A percentile compares a stretch with the other conserved stretches of the same genome.
phyloP scores from a whole-genome alignment of 2,329 filamentous ascomycete species.

The Akanthomyces lecanii region DNA sequence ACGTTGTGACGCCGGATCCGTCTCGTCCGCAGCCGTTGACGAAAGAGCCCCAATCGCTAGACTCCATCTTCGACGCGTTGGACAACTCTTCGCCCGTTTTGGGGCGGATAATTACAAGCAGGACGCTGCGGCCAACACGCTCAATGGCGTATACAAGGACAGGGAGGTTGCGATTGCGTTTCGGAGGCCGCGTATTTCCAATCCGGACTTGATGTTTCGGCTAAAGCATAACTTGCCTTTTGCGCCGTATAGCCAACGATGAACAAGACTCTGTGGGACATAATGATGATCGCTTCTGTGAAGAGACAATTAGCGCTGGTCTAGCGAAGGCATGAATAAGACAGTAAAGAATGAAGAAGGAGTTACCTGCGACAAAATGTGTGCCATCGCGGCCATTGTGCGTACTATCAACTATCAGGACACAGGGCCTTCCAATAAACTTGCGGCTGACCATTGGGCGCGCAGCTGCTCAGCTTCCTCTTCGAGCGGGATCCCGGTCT shows the following conservation, averaged over 20 bases:
- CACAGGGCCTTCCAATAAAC: not conserved
- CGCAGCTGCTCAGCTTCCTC: slow-evolving; percentile 17
- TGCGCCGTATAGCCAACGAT: slow-evolving; percentile 33
- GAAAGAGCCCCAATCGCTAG: slow-evolving; percentile 18
- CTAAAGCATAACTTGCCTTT: slow-evolving; percentile 34
- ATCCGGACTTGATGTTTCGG: slow-evolving; percentile 36
- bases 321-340: not conserved
- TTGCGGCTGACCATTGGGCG: slow-evolving; percentile 9
- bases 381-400: not conserved
- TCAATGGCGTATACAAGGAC: slow-evolving; percentile 25
- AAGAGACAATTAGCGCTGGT: slow-evolving; percentile 15
- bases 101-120: slow-evolving; percentile 30
- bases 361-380: not conserved
- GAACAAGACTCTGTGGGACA: slow-evolving; percentile 25
- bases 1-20: slow-evolving; percentile 24
- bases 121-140: slow-evolving; percentile 22
- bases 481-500: slow-evolving; percentile 21
- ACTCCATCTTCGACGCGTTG: slow-evolving; percentile 32
- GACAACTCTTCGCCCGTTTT: slow-evolving; percentile 30
- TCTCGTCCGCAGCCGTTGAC: slow-evolving; percentile 13
- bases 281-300: slow-evolving; percentile 29
- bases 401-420: not conserved
- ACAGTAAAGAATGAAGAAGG: not conserved
- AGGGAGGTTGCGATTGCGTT: slow-evolving; percentile 29
- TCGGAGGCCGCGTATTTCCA: slow-evolving; percentile 33